Conservation (phyloP, 2,329 filamentous ascomycete genomes). For the Ampelomyces quisqualis region DNA sequence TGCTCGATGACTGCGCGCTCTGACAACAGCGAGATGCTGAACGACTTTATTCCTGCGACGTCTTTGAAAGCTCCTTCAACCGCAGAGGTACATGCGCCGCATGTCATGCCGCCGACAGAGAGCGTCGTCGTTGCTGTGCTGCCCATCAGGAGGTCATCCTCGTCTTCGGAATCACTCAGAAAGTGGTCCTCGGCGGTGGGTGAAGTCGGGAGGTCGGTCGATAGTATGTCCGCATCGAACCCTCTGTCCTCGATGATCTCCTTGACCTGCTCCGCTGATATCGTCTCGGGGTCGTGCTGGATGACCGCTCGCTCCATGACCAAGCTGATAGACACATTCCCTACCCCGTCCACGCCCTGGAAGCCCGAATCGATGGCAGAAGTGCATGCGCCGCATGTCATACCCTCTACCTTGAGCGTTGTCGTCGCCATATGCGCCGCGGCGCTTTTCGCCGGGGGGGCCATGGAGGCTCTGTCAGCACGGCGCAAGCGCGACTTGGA, state of each 20-base stretch:
- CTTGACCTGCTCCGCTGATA: constrained; percentile 73
- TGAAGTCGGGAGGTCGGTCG: constrained; percentile 68
- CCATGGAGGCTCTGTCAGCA: constrained; percentile 28
- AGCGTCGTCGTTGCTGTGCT: constrained; percentile 63
- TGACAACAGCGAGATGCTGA: constrained; percentile 80
- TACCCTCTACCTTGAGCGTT: constrained; percentile 86
- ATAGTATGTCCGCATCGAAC: constrained; percentile 87
- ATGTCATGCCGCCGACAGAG: constrained; percentile 85
- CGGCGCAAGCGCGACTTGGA: constrained; percentile 14
- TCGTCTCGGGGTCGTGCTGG: constrained; percentile 75
- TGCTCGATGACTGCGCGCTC: constrained; percentile 86
- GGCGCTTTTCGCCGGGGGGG: constrained; percentile 25
- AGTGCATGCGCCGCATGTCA: constrained; percentile 86
- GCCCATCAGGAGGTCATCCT: constrained; percentile 39
- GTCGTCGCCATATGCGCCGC: constrained; percentile 75
- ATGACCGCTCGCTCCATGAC: constrained; percentile 96
- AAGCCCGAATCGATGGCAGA: constrained; percentile 94
- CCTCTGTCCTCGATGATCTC: constrained; percentile 90
- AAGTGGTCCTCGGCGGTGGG: constrained; percentile 42
- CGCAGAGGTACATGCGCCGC: constrained; percentile 83
- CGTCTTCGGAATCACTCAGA: constrained; percentile 39
- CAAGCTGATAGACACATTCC: constrained; percentile 85
- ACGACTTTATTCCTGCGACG: constrained; percentile 69
- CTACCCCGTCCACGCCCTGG: constrained; percentile 75
- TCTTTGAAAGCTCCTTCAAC: constrained; percentile 79